Percentiles rank a stretch among this genome's conserved stretches.
Conservation (phyloP, 306 rosid genomes). For the Echinosophora koreensis region DNA sequence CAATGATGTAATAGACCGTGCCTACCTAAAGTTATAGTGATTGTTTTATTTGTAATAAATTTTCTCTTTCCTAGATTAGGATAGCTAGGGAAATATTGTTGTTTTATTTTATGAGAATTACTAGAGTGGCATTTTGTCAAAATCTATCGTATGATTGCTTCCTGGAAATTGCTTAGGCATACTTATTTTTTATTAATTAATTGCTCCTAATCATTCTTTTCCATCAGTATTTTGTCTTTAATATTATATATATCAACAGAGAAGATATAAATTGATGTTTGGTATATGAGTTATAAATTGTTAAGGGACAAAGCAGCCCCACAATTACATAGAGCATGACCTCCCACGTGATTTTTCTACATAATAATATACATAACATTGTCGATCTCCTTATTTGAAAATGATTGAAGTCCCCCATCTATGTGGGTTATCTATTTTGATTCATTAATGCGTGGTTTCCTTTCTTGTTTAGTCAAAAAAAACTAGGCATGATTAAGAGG, state of each 20-base stretch:
- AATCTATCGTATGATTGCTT: slow-evolving; percentile 3
- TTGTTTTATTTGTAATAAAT: slow-evolving; percentile 4
- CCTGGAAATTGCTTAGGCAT: neutral
- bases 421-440: slow-evolving; percentile 47
- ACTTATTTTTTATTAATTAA: neutral
- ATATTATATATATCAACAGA: slow-evolving; percentile 21
- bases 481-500: slow-evolving; percentile 37
- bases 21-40: neutral
- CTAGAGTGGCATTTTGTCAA: neutral
- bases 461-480: slow-evolving; percentile 39
- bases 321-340: slow-evolving; percentile 42
- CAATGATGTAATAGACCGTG: too few species aligned
- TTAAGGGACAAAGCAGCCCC: slow-evolving; percentile 60
- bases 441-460: slow-evolving; percentile 48
- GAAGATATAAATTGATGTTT: slow-evolving; percentile 38
- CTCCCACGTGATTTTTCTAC: slow-evolving; percentile 50
- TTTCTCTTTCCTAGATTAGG: neutral
- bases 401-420: slow-evolving; percentile 46
- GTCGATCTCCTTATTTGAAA: slow-evolving; percentile 43
- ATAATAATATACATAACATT: neutral
- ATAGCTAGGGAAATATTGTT: neutral
- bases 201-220: slow-evolving; percentile 36
- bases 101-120: slow-evolving; percentile 6
- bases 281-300: neutral
- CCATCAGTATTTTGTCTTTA: slow-evolving; percentile 25